Percentiles rank a stretch among this genome's conserved stretches.
Conservation (phyloP, 2,329 filamentous ascomycete genomes). For the Botrytis aclada region DNA sequence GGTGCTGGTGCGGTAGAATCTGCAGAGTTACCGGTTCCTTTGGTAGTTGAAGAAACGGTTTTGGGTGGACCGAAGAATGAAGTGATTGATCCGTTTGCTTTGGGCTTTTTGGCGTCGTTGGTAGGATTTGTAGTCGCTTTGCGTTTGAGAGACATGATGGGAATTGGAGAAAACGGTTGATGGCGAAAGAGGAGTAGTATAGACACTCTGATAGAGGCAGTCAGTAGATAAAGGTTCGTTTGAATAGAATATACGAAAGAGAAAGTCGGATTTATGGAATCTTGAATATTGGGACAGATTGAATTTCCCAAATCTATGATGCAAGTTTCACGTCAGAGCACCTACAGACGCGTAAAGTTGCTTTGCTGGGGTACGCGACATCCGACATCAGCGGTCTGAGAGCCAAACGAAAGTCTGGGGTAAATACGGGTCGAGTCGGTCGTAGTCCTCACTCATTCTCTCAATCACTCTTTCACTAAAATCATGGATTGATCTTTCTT, state of each 20-base stretch:
- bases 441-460: background rate
- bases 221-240: background rate
- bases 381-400: conserved; percentile 10
- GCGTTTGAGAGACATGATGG: conserved; percentile 55
- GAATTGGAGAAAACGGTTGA: conserved; percentile 3
- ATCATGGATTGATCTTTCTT: background rate
- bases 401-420: background rate
- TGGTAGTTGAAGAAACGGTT: conserved; percentile 20
- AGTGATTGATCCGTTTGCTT: conserved; percentile 74
- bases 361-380: conserved; percentile 17
- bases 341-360: conserved; percentile 10
- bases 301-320: background rate
- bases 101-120: conserved; percentile 65
- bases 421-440: background rate
- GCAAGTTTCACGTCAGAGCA: background rate
- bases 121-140: conserved; percentile 54
- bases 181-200: conserved; percentile 23
- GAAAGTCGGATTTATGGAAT: conserved; percentile 10
- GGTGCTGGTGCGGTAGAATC: conserved; percentile 25
- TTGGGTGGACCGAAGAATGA: conserved; percentile 77
- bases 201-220: conserved; percentile 25
- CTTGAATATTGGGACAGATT: background rate
- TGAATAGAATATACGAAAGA: background rate
- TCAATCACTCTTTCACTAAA: background rate
- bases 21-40: conserved; percentile 37